Evolutionary conservation across 768 basidiomycete genomes (phyloP), one percentile per base, ranked within the genome.

Genomic region (Pleurotus ostreatus): DNA sequence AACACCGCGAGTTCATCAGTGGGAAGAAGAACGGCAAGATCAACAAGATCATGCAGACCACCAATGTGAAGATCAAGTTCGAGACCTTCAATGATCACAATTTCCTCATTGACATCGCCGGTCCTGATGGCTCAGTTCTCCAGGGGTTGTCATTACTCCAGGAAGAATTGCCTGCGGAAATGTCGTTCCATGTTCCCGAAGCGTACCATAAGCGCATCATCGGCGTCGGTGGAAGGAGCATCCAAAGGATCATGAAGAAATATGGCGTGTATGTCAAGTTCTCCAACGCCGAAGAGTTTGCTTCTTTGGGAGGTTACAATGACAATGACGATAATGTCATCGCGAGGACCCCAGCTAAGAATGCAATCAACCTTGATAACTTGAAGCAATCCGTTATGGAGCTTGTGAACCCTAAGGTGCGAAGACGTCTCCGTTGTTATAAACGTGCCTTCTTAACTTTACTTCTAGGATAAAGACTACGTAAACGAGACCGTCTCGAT

Each of bases 261-360:
- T 97, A 89, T 62, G 96, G 96, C n/a, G 96, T 98, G 18, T 98
- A 98, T 72, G 96, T 99, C 71, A 98, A 98, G 73, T 99, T 98
- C 66, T 93, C 92, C 20, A 98, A 98, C 69, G 93, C 93, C 9
- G 96, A 98, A 63, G 96, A 98, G 69, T 97, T 95, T 70, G 94
- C 94, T 38, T 84, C 89, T 11, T 79, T 95, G 60, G 96, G 96
- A 23, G 96, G 95, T 4, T 96, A 96, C 69, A 86, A 89, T 65
- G 94, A 98, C 69, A 97, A 96, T 68, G 96, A 98, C 66, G 96
- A 99, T 73, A 99, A 99, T 65, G 96, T 99, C 49, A 84, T 99
- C 41, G 96, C 95, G n/a, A 82, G 96, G 49, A 99, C 96, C 2
- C 96, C 96, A 5, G 93, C 94, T 37, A 99, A 99, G 80, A 99